Conservation (phyloP, 2,329 filamentous ascomycete genomes). For the Aspergillus ruber region DNA sequence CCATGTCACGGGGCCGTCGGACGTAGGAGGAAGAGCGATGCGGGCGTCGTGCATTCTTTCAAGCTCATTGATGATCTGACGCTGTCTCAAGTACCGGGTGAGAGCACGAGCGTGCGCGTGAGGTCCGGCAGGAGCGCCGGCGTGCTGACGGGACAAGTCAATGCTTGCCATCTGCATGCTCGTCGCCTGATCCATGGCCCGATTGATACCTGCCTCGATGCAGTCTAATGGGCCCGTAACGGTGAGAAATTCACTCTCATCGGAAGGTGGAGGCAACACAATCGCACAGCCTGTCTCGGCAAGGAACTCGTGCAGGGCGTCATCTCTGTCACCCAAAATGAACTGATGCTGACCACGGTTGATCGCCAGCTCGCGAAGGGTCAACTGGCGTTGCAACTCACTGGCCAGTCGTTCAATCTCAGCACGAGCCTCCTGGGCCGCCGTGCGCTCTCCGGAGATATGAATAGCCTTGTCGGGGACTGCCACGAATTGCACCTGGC, state of each 20-base stretch:
- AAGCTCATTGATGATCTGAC: constrained; percentile 72
- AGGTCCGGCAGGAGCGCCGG: constrained; percentile 63
- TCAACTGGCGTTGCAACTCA: constrained; percentile 68
- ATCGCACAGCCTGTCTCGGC: constrained; percentile 85
- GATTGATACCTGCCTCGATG: constrained; percentile 69
- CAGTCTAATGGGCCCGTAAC: constrained; percentile 72
- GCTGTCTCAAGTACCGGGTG: constrained; percentile 78
- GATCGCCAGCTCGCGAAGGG: constrained; percentile 72
- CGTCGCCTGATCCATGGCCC: constrained; percentile 80
- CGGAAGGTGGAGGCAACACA: constrained; percentile 66
- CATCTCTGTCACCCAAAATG: constrained; percentile 78
- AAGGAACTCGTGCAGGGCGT: constrained; percentile 78
- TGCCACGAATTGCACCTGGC: constrained; percentile 65
- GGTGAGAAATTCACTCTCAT: constrained; percentile 76
- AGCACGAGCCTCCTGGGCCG: constrained; percentile 71
- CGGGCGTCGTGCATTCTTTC: constrained; percentile 76
- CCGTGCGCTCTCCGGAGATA: constrained; percentile 75
- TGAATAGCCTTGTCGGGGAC: constrained; percentile 72
- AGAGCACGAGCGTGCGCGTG: constrained; percentile 76
- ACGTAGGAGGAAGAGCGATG: constrained; percentile 69
- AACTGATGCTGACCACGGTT: constrained; percentile 88
- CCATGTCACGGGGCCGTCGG: constrained; percentile 68
- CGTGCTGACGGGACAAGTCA: constrained; percentile 74
- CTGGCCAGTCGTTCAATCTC: constrained; percentile 74
- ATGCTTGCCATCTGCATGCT: constrained; percentile 79